Percentiles rank a stretch among this genome's conserved stretches.
These are phyloP conservation scores for Usnea hakonensis DNA, from an alignment of 495 filamentous ascomycete species.

Conservation along the genomic window DNA sequence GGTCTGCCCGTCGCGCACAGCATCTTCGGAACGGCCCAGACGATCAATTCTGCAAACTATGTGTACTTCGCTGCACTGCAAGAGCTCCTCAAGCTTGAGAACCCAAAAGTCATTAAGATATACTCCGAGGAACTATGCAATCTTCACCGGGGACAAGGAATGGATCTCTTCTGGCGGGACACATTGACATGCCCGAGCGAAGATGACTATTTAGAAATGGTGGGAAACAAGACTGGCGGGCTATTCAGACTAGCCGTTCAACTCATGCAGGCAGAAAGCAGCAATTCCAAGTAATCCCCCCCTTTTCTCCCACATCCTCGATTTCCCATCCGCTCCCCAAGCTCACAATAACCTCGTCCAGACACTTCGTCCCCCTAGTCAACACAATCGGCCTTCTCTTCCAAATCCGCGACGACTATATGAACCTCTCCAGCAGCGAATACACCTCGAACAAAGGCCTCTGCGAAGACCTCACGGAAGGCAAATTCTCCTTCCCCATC, in stretches of 20 bases:
- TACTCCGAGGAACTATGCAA: conserved; percentile 88
- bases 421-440: conserved; percentile 63
- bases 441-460: conserved; percentile 90
- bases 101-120: conserved; percentile 62
- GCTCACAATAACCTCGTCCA: conserved; percentile 13
- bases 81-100: conserved; percentile 68
- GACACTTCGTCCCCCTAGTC: conserved; percentile 77
- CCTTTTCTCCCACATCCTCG: too few relatives aligned
- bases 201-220: conserved; percentile 98
- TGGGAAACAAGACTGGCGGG: conserved; percentile 94
- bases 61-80: conserved; percentile 87
- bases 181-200: conserved; percentile 87
- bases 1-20: conserved; percentile 87
- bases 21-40: conserved; percentile 93
- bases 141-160: conserved; percentile 90
- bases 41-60: conserved; percentile 96
- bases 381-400: conserved; percentile 89
- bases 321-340: too few relatives aligned
- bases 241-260: conserved; percentile 91
- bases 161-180: conserved; percentile 97
- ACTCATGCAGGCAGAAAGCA: conserved; percentile 88
- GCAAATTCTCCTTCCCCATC: conserved; percentile 96
- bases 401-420: conserved; percentile 95
- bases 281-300: conserved; percentile 41
- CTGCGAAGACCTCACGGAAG: conserved; percentile 94